Conservation (phyloP, 2,329 filamentous ascomycete species). For the Aspergillus floridensis region DNA sequence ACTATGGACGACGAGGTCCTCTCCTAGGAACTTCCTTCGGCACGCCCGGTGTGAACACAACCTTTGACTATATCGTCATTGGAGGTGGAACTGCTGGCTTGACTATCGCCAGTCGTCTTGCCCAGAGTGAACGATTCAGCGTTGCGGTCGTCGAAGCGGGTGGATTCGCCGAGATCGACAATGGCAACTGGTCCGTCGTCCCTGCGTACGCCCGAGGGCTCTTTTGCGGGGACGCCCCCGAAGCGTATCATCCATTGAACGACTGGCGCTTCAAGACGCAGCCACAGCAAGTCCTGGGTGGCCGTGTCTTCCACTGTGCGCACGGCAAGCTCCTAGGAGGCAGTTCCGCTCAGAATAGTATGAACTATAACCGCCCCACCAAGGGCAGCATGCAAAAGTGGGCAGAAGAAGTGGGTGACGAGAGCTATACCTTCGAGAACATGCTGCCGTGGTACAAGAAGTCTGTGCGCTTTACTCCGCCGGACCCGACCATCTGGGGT, state of each 20-base stretch:
- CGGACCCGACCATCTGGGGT: conserved; percentile 17
- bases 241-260: conserved; percentile 20
- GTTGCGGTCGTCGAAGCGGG: conserved; percentile 35
- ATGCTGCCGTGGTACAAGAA: conserved; percentile 29
- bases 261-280: conserved; percentile 29
- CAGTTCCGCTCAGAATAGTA: conserved; percentile 24
- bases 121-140: conserved; percentile 18
- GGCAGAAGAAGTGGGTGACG: conserved; percentile 37
- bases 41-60: conserved; percentile 18
- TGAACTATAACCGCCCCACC: conserved; percentile 31
- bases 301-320: conserved; percentile 22
- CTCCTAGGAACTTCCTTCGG: conserved; percentile 22
- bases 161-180: conserved; percentile 35
- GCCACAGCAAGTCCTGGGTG: conserved; percentile 17
- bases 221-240: conserved; percentile 22
- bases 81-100: conserved; percentile 30
- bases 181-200: conserved; percentile 28
- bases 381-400: conserved; percentile 31
- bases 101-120: conserved; percentile 23
- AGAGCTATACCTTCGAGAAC: conserved; percentile 29
- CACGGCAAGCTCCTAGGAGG: conserved; percentile 30
- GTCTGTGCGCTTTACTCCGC: conserved; percentile 27
- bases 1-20: conserved; percentile 16
- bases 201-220: conserved; percentile 24
- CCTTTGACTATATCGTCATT: conserved; percentile 25